Percentiles rank a stretch among this genome's conserved stretches.
phyloP scores from a whole-genome alignment of 2,329 filamentous ascomycete genomes.

The Botrytis elliptica region DNA sequence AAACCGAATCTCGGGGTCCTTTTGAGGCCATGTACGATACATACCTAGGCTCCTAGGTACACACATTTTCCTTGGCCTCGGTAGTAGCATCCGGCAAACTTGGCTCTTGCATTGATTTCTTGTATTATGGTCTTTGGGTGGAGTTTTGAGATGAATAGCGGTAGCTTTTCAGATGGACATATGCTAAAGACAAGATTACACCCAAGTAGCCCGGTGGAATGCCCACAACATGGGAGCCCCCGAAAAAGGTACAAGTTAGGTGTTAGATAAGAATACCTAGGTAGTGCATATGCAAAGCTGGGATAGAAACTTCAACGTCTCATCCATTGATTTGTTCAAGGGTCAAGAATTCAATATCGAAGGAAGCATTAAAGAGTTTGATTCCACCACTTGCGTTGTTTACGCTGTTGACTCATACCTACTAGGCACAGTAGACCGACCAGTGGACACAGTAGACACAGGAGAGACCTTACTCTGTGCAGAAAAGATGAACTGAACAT shows the following conservation, averaged over 20 bases:
- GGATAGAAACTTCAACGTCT: not conserved
- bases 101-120: slow-evolving; percentile 1
- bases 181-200: not conserved
- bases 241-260: not conserved
- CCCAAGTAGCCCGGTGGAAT: not conserved
- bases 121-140: not conserved
- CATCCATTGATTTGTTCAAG: not conserved
- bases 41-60: not conserved
- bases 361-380: not conserved
- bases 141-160: not conserved
- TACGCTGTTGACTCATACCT: slow-evolving; percentile 1
- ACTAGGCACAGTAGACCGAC: not conserved
- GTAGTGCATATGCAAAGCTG: not conserved
- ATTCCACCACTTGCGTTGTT: not conserved
- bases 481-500: not conserved
- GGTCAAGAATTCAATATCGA: not conserved
- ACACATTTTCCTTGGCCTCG: not conserved
- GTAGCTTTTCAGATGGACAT: not conserved
- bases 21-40: not conserved
- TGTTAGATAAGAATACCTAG: not conserved
- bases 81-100: not conserved
- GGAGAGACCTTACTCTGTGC: not conserved
- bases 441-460: not conserved
- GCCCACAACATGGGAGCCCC: not conserved
- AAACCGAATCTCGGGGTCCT: not conserved